These are phyloP conservation scores for Neonectria neomacrospora DNA, from an alignment of 2,329 filamentous ascomycete genomes.

Conservation along the genomic window DNA sequence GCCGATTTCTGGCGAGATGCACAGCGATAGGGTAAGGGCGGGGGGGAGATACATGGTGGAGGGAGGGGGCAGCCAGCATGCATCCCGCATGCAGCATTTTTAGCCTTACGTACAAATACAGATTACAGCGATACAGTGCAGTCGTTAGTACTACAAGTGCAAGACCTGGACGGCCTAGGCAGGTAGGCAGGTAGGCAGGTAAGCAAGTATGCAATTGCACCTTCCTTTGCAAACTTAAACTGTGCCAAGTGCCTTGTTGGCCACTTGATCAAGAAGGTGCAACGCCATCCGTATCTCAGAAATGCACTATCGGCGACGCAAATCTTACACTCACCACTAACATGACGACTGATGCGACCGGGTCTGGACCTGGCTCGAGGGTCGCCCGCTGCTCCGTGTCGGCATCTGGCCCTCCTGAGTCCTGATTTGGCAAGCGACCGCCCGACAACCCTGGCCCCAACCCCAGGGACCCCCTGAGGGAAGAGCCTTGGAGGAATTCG, in stretches of 20 bases:
- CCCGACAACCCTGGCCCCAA: conserved; percentile 6
- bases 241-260: neutral
- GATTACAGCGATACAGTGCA: neutral
- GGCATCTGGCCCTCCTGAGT: conserved; percentile 4
- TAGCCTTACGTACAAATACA: conserved; percentile 15
- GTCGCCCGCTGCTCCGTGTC: neutral
- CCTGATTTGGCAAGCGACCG: conserved; percentile 7
- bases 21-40: conserved; percentile 31
- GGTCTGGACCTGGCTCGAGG: neutral
- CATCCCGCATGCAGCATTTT: conserved; percentile 22
- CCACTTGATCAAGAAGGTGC: neutral
- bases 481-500: neutral
- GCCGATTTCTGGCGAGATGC: conserved; percentile 23
- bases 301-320: neutral
- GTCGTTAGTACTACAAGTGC: neutral
- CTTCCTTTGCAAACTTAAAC: neutral
- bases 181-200: neutral
- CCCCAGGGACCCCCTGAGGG: conserved; percentile 13
- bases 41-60: conserved; percentile 28
- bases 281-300: neutral
- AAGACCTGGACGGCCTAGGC: too few relatives aligned
- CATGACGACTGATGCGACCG: conserved; percentile 8
- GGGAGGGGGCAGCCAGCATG: conserved; percentile 6
- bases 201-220: neutral
- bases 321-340: conserved; percentile 9